A percentile compares a stretch with the other conserved stretches of the same genome.
These are phyloP conservation scores for Clohesyomyces aquaticus DNA, from an alignment of 495 filamentous ascomycete species.

Conservation along the genomic window DNA sequence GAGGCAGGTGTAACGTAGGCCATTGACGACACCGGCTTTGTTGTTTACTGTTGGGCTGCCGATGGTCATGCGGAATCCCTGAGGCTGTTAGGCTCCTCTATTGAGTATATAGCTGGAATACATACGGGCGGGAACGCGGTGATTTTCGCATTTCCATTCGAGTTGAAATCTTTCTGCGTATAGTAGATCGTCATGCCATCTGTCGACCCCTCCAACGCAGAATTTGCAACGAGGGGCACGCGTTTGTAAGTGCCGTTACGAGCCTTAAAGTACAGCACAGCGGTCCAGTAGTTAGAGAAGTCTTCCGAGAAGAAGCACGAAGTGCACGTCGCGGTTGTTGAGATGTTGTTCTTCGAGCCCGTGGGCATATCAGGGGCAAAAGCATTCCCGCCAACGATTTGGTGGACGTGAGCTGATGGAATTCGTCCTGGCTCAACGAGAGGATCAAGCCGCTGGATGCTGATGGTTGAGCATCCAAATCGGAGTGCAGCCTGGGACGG, in stretches of 20 bases:
- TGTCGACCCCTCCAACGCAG: constrained; percentile 53
- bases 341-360: constrained; percentile 41
- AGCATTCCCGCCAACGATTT: constrained; percentile 50
- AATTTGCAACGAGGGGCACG: constrained; percentile 51
- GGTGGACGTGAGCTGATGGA: constrained; percentile 54
- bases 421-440: constrained; percentile 49
- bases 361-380: constrained; percentile 22
- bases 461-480: constrained; percentile 54
- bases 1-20: constrained; percentile 57
- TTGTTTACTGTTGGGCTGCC: constrained; percentile 49
- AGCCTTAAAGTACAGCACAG: constrained; percentile 57
- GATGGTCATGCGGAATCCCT: constrained; percentile 62
- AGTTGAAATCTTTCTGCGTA: constrained; percentile 51
- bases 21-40: constrained; percentile 37
- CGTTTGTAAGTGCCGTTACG: constrained; percentile 55
- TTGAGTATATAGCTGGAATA: neutral
- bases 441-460: constrained; percentile 54
- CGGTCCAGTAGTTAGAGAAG: constrained; percentile 51
- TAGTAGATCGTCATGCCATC: constrained; percentile 58
- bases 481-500: constrained; percentile 51
- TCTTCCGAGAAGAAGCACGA: constrained; percentile 48
- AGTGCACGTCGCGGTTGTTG: constrained; percentile 45
- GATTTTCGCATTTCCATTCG: constrained; percentile 52
- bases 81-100: neutral
- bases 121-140: constrained; percentile 53